Percentiles rank a stretch among this genome's conserved stretches.
Conservation (phyloP, 139 green algal genomes). For the Prasinococcaceae sp. region DNA sequence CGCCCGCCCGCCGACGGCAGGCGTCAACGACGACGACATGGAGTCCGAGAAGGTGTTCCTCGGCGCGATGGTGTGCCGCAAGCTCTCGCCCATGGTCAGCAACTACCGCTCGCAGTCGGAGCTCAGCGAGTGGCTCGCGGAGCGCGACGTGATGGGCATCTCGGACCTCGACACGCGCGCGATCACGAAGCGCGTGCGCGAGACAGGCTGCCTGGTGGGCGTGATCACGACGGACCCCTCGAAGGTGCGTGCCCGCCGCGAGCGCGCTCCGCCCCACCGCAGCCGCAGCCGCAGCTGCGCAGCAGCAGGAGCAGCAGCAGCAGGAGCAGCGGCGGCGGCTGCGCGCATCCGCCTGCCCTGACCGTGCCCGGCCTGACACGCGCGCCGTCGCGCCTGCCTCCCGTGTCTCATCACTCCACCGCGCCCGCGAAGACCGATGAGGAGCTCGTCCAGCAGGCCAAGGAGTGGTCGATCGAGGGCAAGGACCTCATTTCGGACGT, state of each 20-base stretch:
- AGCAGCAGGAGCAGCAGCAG: no score
- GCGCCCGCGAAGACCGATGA: conserved; percentile 56
- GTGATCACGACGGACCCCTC: conserved; percentile 40
- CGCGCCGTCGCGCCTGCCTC: no score
- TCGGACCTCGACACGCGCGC: conserved; percentile 82
- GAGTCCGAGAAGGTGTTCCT: conserved; percentile 71
- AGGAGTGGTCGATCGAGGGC: conserved; percentile 79
- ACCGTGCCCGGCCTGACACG: no score
- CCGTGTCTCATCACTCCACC: no score
- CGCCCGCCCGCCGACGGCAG: no score
- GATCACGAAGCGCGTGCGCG: conserved; percentile 73
- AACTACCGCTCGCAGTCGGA: conserved; percentile 88
- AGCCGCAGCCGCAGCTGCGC: no score
- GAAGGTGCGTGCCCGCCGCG: no score
- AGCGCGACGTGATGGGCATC: conserved; percentile 38
- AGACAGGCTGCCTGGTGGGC: conserved; percentile 66
- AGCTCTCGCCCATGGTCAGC: conserved; percentile 62
- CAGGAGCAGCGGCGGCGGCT: no score
- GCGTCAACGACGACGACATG: no score
- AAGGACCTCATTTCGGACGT: conserved; percentile 47
- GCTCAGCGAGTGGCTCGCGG: conserved; percentile 61
- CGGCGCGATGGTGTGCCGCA: conserved; percentile 67
- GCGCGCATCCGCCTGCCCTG: no score
- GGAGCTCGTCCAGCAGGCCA: conserved; percentile 68
- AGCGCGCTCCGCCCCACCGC: no score